phyloP scores from a whole-genome alignment of 2,329 filamentous ascomycete species.

The Microdochium trichocladiopsis region DNA sequence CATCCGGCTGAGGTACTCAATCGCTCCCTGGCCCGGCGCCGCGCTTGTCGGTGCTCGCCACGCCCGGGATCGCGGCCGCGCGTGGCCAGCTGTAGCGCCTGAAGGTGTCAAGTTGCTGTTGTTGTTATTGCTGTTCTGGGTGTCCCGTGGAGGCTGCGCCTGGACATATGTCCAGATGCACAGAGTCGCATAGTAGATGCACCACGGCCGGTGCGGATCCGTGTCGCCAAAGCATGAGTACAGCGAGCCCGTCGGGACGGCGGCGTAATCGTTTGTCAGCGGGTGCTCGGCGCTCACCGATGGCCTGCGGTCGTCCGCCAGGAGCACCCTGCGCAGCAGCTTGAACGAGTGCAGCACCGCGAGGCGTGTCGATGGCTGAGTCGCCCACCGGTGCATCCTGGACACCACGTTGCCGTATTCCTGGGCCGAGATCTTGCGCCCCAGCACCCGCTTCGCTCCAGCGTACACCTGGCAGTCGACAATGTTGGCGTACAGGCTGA shows the following conservation, averaged over 20 bases:
- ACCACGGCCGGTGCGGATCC: conserved; percentile 81
- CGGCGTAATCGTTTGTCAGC: conserved; percentile 15
- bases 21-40: not conserved
- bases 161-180: conserved; percentile 86
- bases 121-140: conserved; percentile 50
- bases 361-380: conserved; percentile 66
- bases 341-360: conserved; percentile 79
- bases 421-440: conserved; percentile 67
- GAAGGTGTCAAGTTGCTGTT: conserved; percentile 45
- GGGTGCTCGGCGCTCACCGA: conserved; percentile 23
- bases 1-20: not conserved
- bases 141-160: conserved; percentile 32
- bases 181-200: conserved; percentile 79
- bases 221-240: conserved; percentile 75
- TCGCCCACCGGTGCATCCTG: conserved; percentile 76
- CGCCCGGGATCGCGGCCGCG: conserved; percentile 38
- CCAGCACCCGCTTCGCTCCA: conserved; percentile 68
- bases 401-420: conserved; percentile 68
- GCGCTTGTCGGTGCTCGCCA: conserved; percentile 45
- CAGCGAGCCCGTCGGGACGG: conserved; percentile 24
- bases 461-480: conserved; percentile 87
- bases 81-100: conserved; percentile 11
- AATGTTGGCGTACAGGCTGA: conserved; percentile 83
- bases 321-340: conserved; percentile 70
- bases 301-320: conserved; percentile 30